Percentiles rank a stretch among this genome's conserved stretches.
Evolutionary conservation across 116 monocot species (phyloP).

Genomic region (Iris pallida): DNA sequence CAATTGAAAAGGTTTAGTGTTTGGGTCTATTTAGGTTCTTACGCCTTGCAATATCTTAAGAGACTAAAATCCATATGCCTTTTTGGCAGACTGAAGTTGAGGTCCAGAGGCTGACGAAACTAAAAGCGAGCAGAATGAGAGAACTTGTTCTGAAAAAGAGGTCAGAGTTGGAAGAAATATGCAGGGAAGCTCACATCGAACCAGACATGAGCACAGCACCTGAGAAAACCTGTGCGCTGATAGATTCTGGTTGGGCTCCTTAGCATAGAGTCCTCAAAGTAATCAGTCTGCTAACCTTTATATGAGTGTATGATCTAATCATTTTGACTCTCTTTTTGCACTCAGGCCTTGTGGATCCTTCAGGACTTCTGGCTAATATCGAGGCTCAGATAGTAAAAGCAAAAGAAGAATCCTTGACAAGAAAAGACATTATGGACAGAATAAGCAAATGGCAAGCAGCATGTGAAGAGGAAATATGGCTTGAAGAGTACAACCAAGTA

Average conservation of each 20-base stretch:
- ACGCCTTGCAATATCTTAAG: background rate
- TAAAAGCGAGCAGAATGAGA: constrained; percentile 77
- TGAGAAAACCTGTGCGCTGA: constrained; percentile 55
- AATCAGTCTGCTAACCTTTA: background rate
- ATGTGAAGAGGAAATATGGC: constrained; percentile 83
- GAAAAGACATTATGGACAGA: constrained; percentile 70
- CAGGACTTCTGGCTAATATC: constrained; percentile 50
- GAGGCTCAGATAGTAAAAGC: constrained; percentile 59
- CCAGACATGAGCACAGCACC: constrained; percentile 56
- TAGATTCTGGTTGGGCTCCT: constrained; percentile 52
- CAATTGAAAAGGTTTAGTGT: constrained; percentile 42
- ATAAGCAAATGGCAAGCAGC: constrained; percentile 63
- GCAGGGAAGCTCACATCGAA: constrained; percentile 59
- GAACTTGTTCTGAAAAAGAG: constrained; percentile 68
- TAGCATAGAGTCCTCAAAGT: constrained; percentile 1
- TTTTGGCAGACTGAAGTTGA: constrained; percentile 49
- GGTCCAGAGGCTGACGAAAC: constrained; percentile 49
- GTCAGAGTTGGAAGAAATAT: constrained; percentile 65
- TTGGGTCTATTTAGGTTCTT: background rate
- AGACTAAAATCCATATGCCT: constrained; percentile 3
- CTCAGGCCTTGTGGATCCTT: constrained; percentile 67
- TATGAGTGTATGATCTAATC: background rate
- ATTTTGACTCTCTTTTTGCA: background rate
- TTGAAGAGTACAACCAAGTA: constrained; percentile 76
- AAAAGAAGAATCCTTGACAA: constrained; percentile 52